Base-by-base conservation (phyloP, 352 stramenopile species). In the Pythium aphanidermatum region DNA sequence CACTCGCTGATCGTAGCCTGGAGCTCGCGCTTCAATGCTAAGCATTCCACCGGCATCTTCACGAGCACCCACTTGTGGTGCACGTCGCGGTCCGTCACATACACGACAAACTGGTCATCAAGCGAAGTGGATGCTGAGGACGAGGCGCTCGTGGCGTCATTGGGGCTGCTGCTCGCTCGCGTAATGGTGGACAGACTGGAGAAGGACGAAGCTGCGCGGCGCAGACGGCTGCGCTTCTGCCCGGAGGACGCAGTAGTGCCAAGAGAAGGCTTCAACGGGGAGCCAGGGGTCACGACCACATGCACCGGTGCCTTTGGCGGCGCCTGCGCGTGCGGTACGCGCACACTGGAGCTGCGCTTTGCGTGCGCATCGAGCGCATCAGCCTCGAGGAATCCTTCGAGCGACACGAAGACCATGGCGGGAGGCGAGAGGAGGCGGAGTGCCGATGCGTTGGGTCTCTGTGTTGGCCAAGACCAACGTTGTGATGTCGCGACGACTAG, bases 321-420 rank as follows among this genome's bases (percentile, higher is more conserved):
- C 19, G 38, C 31, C 43, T 63, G 46, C 36, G 49, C 55, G 28
- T 40, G 44, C 11, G 37, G 49, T 21, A 27, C 26, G 26, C 17
- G 45, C 45, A 23, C 41, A n/a, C n/a, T n/a, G 9, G 2, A 36
- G 3, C 39, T 55, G 19, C 39, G 4, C 40, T 48, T 59, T 26
- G 14, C 29, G 20, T 55, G 24, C 37, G 36, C 40, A 40, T 51
- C 51, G 29, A 32, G 45, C 27, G 43, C 32, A 4, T 45, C 61
- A 7, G 79, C 63, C 46, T 57, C 64, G 8, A 89, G 66, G 58
- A 86, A 77, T 12, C 71, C 61, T 65, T 86, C 70, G 9, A 89
- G 61, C 46, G 76, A 92, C 35, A 92, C 70, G 58, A 89, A 92
- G 21, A 89, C 76, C 79, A 92, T 89, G 37, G 10, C 30, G 12